Percentiles rank a stretch among this genome's conserved stretches.
phyloP scores from a whole-genome alignment of 768 basidiomycete species.

The Leccinellum rugosiceps region DNA sequence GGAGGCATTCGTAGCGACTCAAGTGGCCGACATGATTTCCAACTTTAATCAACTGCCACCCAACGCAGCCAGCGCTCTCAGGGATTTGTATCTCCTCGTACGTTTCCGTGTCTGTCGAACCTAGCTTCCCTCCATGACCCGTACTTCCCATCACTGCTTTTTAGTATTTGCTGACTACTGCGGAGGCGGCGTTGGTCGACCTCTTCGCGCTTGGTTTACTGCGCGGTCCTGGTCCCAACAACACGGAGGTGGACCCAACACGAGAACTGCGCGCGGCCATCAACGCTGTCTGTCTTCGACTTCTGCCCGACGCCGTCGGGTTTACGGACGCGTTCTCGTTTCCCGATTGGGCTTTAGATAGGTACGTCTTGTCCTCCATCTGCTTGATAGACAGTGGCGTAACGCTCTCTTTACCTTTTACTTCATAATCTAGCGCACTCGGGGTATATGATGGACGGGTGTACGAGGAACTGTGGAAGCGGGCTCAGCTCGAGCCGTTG shows the following conservation, averaged over 20 bases:
- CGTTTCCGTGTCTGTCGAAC: constrained; percentile 4
- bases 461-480: constrained; percentile 64
- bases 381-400: background rate
- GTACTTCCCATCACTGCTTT: background rate
- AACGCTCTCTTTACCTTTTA: background rate
- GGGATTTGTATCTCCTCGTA: constrained; percentile 28
- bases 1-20: constrained; percentile 64
- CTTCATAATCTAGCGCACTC: constrained; percentile 43
- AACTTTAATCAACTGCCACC: constrained; percentile 22
- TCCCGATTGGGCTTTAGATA: constrained; percentile 72
- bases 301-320: constrained; percentile 64
- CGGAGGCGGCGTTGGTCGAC: constrained; percentile 55
- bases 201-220: constrained; percentile 56
- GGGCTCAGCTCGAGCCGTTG: constrained; percentile 56
- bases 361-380: constrained; percentile 31
- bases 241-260: constrained; percentile 38
- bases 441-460: constrained; percentile 63
- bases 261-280: constrained; percentile 50
- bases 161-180: constrained; percentile 59
- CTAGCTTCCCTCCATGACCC: background rate
- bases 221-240: constrained; percentile 8
- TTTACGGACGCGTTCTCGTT: constrained; percentile 74
- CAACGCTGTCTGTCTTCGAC: constrained; percentile 42
- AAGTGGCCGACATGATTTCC: constrained; percentile 48
- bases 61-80: constrained; percentile 18